Percentiles rank a stretch among this genome's conserved stretches.
Evolutionary conservation across 2,329 filamentous ascomycete genomes (phyloP).

Genomic region (Escovopsis sp.): DNA sequence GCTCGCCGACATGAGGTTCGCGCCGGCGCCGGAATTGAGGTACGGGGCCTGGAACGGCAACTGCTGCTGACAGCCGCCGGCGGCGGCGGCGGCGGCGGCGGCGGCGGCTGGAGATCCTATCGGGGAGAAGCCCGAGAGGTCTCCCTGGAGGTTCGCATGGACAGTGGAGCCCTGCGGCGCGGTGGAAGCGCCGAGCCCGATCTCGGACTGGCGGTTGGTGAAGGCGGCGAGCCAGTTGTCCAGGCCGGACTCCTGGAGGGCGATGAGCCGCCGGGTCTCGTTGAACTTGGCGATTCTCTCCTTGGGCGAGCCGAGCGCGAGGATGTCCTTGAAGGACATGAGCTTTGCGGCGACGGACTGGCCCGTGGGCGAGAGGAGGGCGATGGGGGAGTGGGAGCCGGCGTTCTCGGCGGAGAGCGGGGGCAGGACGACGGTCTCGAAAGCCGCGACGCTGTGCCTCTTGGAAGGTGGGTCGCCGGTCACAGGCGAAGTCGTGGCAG

Average conservation of each 20-base stretch:
- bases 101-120: no score
- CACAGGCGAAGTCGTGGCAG: no score
- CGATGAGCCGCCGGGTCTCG: constrained; percentile 55
- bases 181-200: constrained; percentile 21
- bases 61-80: no score
- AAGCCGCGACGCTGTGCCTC: background rate
- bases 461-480: no score
- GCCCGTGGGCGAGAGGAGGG: constrained; percentile 4
- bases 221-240: constrained; percentile 37
- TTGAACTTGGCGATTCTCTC: constrained; percentile 64
- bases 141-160: constrained; percentile 7
- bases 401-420: constrained; percentile 24
- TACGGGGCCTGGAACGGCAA: no score
- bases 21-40: constrained; percentile 29
- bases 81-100: no score
- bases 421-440: constrained; percentile 16
- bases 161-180: constrained; percentile 12
- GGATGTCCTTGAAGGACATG: constrained; percentile 60
- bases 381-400: constrained; percentile 13
- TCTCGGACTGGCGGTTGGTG: constrained; percentile 31
- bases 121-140: constrained; percentile 10
- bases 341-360: constrained; percentile 15
- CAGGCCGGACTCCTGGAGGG: constrained; percentile 61
- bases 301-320: constrained; percentile 45
- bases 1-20: constrained; percentile 14